Conservation (phyloP, 2,329 filamentous ascomycete genomes). For the Penicillium sp. region DNA sequence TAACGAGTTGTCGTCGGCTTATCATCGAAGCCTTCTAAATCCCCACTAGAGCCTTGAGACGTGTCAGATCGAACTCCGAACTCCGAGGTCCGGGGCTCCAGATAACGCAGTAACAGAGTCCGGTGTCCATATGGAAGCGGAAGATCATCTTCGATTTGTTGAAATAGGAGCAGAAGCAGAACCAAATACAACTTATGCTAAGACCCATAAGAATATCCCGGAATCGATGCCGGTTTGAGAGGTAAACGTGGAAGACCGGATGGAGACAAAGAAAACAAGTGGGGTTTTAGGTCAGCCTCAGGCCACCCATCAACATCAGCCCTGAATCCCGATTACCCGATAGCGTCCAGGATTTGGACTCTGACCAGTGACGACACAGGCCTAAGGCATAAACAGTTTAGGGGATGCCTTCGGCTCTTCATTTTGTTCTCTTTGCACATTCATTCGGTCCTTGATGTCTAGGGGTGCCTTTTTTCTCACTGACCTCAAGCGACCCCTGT, state of each 20-base stretch:
- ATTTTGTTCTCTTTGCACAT: neutral
- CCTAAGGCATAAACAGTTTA: conserved; percentile 1
- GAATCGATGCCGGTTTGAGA: neutral
- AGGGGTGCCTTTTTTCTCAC: neutral
- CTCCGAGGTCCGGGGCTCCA: conserved; percentile 3
- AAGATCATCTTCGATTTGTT: too few relatives aligned
- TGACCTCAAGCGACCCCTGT: neutral
- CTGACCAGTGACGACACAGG: too few relatives aligned
- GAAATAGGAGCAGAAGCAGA: neutral
- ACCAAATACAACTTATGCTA: neutral
- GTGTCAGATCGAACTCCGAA: neutral
- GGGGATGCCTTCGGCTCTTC: too few relatives aligned
- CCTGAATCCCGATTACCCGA: too few relatives aligned
- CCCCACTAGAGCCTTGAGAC: neutral
- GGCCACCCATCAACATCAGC: too few relatives aligned
- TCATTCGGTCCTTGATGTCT: neutral
- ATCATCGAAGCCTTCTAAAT: neutral
- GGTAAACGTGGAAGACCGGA: neutral
- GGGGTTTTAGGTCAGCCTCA: neutral
- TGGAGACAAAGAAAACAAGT: neutral
- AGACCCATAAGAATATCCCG: neutral
- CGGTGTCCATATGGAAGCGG: neutral
- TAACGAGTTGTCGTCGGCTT: too few relatives aligned
- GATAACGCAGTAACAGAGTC: neutral
- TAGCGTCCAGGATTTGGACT: too few relatives aligned